A percentile compares a stretch with the other conserved stretches of the same genome.
These are phyloP conservation scores for Sicyos baderoa DNA, from an alignment of 306 rosid genomes.

Conservation along the genomic window DNA sequence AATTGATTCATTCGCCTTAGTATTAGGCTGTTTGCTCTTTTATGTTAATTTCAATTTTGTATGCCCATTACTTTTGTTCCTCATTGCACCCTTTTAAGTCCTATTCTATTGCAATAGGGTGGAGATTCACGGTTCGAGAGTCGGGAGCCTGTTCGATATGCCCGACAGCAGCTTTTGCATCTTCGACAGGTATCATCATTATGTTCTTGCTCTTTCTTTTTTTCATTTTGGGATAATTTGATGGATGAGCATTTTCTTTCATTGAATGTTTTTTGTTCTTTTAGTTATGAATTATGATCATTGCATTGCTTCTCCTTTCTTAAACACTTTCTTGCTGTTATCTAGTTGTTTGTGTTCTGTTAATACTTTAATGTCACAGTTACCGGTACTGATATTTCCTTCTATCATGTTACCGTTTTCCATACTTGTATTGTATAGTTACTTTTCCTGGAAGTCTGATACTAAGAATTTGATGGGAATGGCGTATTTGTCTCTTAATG, in stretches of 20 bases:
- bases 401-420: background rate
- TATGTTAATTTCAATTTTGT: background rate
- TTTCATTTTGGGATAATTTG: background rate
- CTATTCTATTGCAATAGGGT: slow-evolving; percentile 31
- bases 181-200: slow-evolving; percentile 53
- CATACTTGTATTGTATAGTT: background rate
- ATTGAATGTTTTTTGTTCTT: background rate
- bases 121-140: slow-evolving; percentile 88
- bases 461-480: background rate
- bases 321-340: background rate
- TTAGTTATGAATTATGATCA: background rate
- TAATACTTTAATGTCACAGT: background rate
- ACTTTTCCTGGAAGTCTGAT: background rate
- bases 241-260: background rate
- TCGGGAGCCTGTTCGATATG: slow-evolving; percentile 63
- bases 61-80: background rate
- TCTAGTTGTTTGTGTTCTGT: background rate
- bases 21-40: background rate
- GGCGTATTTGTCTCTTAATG: background rate
- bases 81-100: background rate
- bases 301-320: background rate
- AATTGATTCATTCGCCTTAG: background rate
- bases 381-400: background rate
- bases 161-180: slow-evolving; percentile 62
- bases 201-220: background rate